These are phyloP conservation scores for Colletotrichum camelliae DNA, from an alignment of 2,329 filamentous ascomycete species.

Conservation along the genomic window DNA sequence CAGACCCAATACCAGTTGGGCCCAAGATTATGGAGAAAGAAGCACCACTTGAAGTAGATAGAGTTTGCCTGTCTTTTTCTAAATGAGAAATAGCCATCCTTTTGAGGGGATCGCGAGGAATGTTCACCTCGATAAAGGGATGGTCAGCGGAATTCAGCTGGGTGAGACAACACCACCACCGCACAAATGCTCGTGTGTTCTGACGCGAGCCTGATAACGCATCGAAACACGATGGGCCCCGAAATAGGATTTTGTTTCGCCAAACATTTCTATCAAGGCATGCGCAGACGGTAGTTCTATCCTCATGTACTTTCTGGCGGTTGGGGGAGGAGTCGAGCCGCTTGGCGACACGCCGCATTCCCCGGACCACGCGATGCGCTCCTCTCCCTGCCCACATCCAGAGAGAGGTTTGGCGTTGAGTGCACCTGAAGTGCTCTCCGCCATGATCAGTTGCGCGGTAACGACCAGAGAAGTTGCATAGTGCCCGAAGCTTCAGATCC, in stretches of 20 bases:
- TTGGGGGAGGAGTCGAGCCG: neutral
- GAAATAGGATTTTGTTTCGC: neutral
- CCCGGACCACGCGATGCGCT: neutral
- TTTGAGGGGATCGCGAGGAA: constrained; percentile 17
- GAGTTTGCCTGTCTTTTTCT: neutral
- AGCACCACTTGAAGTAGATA: neutral
- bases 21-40: neutral
- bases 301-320: neutral
- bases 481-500: neutral
- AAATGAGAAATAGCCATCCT: neutral
- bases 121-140: constrained; percentile 15
- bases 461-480: neutral
- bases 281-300: neutral
- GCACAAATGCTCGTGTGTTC: neutral
- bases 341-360: neutral
- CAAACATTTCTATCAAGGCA: neutral
- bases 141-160: constrained; percentile 5
- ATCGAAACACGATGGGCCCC: neutral
- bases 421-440: neutral
- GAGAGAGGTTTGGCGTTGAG: neutral
- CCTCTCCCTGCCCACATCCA: neutral
- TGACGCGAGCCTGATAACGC: neutral
- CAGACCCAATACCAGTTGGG: neutral
- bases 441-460: neutral
- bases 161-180: neutral